Base-by-base conservation (phyloP, 164 flowering plant genomes). In the Magnolia officinalis region DNA sequence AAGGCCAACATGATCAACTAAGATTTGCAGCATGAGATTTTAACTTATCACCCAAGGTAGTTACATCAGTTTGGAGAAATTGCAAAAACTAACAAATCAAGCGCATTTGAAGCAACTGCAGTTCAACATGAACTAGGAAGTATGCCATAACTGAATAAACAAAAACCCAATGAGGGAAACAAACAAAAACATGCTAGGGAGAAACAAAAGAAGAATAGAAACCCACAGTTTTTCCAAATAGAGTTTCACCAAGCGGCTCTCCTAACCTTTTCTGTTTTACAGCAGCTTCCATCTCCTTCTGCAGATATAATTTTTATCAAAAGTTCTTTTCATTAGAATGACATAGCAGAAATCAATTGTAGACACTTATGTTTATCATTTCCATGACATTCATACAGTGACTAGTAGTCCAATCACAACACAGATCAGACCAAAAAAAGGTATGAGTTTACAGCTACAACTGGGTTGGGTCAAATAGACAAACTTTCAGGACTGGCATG, bases 151-250 rank as follows among this genome's bases (percentile, higher is more conserved):
- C 18, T 2, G 61, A 55, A 8, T 3, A 16, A 5, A 16, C 51
- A 5, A 4, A 37, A 37, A 37, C 45, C 45, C 45, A 37, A 37
- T 37, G 6, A 50, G 10, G 23, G 1, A 49, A 73, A 37, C 26
- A 31, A 31, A 21, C 9, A 18, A 50, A 19, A 75, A 26, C 5
- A n/a, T 7, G 70, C 68, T 50, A 51, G 10, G 29, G 21, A 59
- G 23, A 19, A 76, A n/a, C 61, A 21, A 23, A 77, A 37, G 45
- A 37, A 37, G 45, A 37, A 37, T 0, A 70, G n/a, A 49, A 66
- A 70, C 61, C 76, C 89, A 92, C 98, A 19, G 92, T 93, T 86
- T 95, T 95, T 18, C 98, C 98, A 49, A 92, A 65, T 66, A 95
- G 82, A 23, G 95, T 92, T 51, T 87, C 96, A 68, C 95, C 97